Conservation (phyloP, 805 yeast species). For the Metschnikowia reukaufii region DNA sequence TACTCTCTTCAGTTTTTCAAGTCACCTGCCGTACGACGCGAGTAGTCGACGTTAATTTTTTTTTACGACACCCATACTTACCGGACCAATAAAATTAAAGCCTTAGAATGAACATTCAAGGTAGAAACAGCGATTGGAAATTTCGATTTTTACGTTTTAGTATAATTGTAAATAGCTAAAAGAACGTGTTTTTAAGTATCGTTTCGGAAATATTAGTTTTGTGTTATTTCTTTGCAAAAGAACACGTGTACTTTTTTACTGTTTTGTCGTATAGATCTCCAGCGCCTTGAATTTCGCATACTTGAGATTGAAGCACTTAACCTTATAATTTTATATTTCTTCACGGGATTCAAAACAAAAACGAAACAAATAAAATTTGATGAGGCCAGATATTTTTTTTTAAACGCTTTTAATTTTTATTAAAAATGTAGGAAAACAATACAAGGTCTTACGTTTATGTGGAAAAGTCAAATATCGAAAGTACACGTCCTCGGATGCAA, state of each 20-base stretch:
- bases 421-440: too few relatives aligned
- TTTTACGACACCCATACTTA: background rate
- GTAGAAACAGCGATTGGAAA: background rate
- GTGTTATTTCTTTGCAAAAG: too few relatives aligned
- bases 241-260: too few relatives aligned
- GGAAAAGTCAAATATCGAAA: background rate
- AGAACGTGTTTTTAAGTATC: too few relatives aligned
- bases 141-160: too few relatives aligned
- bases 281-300: too few relatives aligned
- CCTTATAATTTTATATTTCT: too few relatives aligned
- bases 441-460: too few relatives aligned
- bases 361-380: background rate
- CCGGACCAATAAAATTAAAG: background rate
- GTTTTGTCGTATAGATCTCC: too few relatives aligned
- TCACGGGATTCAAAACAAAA: background rate
- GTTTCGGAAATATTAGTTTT: too few relatives aligned
- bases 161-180: too few relatives aligned
- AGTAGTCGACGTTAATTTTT: background rate
- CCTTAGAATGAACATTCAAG: background rate
- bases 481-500: background rate
- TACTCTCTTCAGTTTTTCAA: background rate
- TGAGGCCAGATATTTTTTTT: background rate
- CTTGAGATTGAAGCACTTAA: too few relatives aligned
- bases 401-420: background rate
- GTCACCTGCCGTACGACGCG: conserved; percentile 8